Evolutionary conservation across 805 yeast genomes (phyloP).

Genomic region (Candida argentea): DNA sequence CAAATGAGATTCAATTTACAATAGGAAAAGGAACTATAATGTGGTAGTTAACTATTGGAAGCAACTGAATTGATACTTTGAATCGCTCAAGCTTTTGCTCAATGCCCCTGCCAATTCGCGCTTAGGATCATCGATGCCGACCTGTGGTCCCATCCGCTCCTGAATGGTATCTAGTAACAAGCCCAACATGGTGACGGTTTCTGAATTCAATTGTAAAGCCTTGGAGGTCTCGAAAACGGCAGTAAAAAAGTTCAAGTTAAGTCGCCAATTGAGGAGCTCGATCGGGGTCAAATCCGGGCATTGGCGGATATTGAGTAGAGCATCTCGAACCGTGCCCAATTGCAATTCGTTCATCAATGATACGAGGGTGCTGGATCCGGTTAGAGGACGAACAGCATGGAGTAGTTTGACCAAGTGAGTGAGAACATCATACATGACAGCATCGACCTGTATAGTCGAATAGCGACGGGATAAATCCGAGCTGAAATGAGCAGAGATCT

Average conservation of each 20-base stretch:
- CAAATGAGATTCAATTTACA: background rate
- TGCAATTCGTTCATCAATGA: constrained; percentile 29
- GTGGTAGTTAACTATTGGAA: constrained; percentile 7
- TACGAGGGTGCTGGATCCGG: constrained; percentile 24
- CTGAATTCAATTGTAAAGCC: constrained; percentile 23
- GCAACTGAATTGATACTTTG: constrained; percentile 25
- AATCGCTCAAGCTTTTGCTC: constrained; percentile 15
- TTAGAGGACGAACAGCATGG: constrained; percentile 30
- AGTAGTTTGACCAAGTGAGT: constrained; percentile 32
- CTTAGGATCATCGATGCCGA: constrained; percentile 13
- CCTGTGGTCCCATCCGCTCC: constrained; percentile 4
- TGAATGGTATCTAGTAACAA: constrained; percentile 6
- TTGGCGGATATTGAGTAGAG: constrained; percentile 21
- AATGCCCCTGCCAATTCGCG: constrained; percentile 20
- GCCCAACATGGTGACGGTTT: constrained; percentile 9
- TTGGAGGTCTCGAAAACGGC: constrained; percentile 29
- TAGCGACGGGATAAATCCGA: constrained; percentile 2
- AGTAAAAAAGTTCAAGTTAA: constrained; percentile 28
- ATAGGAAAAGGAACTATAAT: background rate
- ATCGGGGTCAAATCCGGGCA: constrained; percentile 7
- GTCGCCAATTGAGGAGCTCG: constrained; percentile 19
- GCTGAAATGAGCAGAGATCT: constrained; percentile 17
- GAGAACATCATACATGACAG: constrained; percentile 28
- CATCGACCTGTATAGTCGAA: constrained; percentile 19
- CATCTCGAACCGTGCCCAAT: constrained; percentile 21